Evolutionary conservation across 768 basidiomycete genomes (phyloP).

Genomic region (Lepiota subincarnata): DNA sequence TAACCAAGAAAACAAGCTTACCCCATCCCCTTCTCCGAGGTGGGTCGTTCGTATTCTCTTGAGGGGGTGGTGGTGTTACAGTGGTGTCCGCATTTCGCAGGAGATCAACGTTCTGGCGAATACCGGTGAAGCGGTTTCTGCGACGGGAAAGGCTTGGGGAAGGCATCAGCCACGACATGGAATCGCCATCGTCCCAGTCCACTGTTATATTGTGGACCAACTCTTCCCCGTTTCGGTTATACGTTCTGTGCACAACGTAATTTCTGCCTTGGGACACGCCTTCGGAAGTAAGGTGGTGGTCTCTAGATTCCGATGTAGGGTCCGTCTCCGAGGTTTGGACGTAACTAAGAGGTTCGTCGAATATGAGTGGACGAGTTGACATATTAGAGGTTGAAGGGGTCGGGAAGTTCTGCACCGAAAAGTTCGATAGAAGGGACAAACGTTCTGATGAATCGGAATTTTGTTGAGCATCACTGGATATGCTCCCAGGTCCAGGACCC

Average conservation of each 20-base stretch:
- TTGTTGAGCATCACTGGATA: conserved; percentile 8
- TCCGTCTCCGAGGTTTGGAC: conserved; percentile 13
- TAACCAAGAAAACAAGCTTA: conserved; percentile 22
- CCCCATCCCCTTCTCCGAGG: conserved; percentile 44
- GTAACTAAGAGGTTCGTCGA: conserved; percentile 38
- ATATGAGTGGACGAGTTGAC: conserved; percentile 29
- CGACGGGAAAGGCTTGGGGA: conserved; percentile 11
- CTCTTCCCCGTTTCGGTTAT: conserved; percentile 34
- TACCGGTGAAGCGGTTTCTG: conserved; percentile 6
- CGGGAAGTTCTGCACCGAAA: conserved; percentile 35
- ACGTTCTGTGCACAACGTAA: conserved; percentile 32
- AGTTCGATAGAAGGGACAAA: conserved; percentile 37
- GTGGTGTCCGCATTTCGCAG: neutral
- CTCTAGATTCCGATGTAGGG: conserved; percentile 9
- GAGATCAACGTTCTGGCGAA: conserved; percentile 2
- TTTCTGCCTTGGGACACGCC: conserved; percentile 21
- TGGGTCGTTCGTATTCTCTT: neutral
- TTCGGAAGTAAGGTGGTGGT: conserved; percentile 8
- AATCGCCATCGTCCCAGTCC: conserved; percentile 36
- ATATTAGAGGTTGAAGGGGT: conserved; percentile 29
- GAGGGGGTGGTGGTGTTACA: neutral
- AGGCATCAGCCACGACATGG: conserved; percentile 27
- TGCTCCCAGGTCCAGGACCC: conserved; percentile 3
- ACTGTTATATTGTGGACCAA: conserved; percentile 35
- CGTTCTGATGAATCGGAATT: conserved; percentile 23